Percentiles rank a stretch among this genome's conserved stretches.
phyloP scores from a whole-genome alignment of 176 grass and related monocot species.

The Carex kokanica region DNA sequence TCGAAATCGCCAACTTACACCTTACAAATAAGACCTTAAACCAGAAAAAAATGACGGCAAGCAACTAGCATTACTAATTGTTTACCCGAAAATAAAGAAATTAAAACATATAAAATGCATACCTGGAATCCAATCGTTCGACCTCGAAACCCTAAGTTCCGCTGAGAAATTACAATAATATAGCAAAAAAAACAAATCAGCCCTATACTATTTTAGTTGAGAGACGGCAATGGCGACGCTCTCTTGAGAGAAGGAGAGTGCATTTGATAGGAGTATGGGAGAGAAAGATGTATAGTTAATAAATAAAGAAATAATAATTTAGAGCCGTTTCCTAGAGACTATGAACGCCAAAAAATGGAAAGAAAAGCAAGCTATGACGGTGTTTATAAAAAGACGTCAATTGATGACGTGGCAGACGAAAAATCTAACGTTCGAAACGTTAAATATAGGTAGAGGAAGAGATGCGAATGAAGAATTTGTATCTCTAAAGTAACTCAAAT shows the following conservation, averaged over 20 bases:
- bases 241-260: background rate
- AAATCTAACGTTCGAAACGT: constrained; percentile 29
- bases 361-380: background rate
- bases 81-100: background rate
- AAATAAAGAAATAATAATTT: constrained; percentile 23
- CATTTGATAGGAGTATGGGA: background rate
- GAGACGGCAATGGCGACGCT: constrained; percentile 17
- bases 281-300: background rate
- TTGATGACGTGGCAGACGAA: background rate
- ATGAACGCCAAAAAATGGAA: constrained; percentile 17
- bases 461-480: background rate
- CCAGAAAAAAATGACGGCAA: background rate
- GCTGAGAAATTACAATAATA: background rate
- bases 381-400: background rate
- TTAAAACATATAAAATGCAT: constrained; percentile 9
- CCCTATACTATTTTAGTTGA: background rate
- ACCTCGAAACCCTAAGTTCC: background rate
- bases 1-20: background rate
- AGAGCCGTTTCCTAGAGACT: constrained; percentile 18
- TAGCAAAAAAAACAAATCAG: background rate
- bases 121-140: background rate
- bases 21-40: background rate
- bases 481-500: too few species aligned
- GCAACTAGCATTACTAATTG: background rate
- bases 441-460: background rate